Evolutionary conservation across 805 yeast genomes (phyloP).

Genomic region (Saccharomyces paradoxus): DNA sequence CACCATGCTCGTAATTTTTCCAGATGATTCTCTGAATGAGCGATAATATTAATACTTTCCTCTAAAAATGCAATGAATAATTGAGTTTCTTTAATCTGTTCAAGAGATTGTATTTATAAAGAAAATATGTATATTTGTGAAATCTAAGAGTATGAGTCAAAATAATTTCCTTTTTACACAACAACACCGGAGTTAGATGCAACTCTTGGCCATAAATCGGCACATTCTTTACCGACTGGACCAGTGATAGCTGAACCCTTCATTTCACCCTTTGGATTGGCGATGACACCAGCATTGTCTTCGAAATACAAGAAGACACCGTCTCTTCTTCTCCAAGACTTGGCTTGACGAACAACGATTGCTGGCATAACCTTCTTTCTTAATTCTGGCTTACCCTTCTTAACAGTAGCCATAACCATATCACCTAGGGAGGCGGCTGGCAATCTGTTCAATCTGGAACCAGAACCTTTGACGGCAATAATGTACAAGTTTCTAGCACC

Average conservation of each 20-base stretch:
- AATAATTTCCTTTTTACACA: constrained; percentile 50
- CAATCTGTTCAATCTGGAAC: constrained; percentile 99
- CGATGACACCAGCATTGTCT: constrained; percentile 99
- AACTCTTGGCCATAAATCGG: constrained; percentile 99
- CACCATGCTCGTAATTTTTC: neutral
- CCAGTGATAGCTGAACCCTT: constrained; percentile 99
- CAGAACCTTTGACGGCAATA: constrained; percentile 97
- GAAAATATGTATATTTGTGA: neutral
- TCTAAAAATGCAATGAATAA: neutral
- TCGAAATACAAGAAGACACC: constrained; percentile 99
- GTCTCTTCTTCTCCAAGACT: constrained; percentile 99
- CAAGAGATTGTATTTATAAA: neutral
- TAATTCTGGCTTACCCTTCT: constrained; percentile 99
- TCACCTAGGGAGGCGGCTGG: constrained; percentile 99
- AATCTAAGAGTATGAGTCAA: neutral
- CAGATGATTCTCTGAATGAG: neutral
- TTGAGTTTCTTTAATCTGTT: neutral
- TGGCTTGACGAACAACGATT: constrained; percentile 96
- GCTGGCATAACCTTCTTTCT: constrained; percentile 99
- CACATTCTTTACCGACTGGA: constrained; percentile 99
- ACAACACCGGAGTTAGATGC: constrained; percentile 99
- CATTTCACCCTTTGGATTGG: constrained; percentile 99
- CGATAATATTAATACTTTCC: neutral
- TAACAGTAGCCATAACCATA: constrained; percentile 98
- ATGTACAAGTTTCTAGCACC: constrained; percentile 99